These are phyloP conservation scores for Laguncularia racemosa DNA, from an alignment of 345 rosid species.

Conservation along the genomic window DNA sequence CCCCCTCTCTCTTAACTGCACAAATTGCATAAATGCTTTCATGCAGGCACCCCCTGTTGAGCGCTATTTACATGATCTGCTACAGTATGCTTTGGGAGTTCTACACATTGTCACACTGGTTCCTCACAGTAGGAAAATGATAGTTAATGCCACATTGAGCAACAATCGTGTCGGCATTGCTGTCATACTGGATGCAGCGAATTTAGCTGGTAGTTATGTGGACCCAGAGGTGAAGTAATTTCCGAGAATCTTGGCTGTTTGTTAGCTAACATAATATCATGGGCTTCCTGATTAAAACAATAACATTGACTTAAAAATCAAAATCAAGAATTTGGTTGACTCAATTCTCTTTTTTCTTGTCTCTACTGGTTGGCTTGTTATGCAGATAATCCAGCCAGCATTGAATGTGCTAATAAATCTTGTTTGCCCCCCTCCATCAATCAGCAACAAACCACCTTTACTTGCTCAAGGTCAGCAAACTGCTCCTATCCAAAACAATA, in stretches of 20 bases:
- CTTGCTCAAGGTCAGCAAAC: slow-evolving; percentile 49
- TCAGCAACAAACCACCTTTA: slow-evolving; percentile 70
- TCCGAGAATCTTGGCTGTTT: not conserved
- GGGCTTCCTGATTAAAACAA: too few species aligned
- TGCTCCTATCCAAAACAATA: slow-evolving; percentile 36
- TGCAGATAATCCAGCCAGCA: slow-evolving; percentile 95
- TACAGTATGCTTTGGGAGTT: slow-evolving; percentile 96
- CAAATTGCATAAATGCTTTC: slow-evolving; percentile 10
- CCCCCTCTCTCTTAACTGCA: not conserved
- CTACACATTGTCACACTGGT: slow-evolving; percentile 84
- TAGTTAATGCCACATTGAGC: slow-evolving; percentile 73
- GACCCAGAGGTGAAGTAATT: slow-evolving; percentile 75
- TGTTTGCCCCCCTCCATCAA: slow-evolving; percentile 98
- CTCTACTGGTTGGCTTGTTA: not conserved
- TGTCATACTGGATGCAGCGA: slow-evolving; percentile 88
- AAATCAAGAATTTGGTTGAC: not conserved
- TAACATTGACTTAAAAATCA: not conserved
- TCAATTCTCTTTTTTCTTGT: not conserved
- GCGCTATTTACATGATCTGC: slow-evolving; percentile 91
- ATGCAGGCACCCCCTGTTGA: slow-evolving; percentile 93
- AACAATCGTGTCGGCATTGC: slow-evolving; percentile 91
- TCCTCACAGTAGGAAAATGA: slow-evolving; percentile 81
- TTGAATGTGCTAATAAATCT: slow-evolving; percentile 84
- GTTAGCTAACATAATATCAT: not conserved
- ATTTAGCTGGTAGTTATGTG: slow-evolving; percentile 66